phyloP scores from a whole-genome alignment of 257 asterid species.

The Striga asiatica region DNA sequence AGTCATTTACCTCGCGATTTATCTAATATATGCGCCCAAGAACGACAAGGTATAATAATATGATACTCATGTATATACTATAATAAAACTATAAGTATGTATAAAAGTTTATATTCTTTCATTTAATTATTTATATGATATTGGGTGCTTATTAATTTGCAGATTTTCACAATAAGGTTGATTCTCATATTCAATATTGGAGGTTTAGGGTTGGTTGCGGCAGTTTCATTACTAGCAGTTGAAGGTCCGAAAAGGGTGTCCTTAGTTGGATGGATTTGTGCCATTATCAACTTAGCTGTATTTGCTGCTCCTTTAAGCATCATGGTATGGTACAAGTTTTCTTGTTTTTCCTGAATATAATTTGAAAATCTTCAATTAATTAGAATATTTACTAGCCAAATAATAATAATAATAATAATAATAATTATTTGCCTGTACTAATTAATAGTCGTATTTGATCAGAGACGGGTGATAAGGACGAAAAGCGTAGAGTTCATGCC shows the following conservation, averaged over 20 bases:
- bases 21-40: constrained; percentile 32
- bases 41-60: constrained; percentile 34
- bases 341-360: too few species aligned
- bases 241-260: constrained; percentile 33
- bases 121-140: not conserved
- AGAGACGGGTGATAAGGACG: constrained; percentile 53
- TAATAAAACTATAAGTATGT: not conserved
- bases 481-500: constrained; percentile 74
- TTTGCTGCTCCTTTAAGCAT: constrained; percentile 68
- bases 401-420: too few species aligned
- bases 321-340: constrained; percentile 31
- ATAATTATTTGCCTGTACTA: not conserved
- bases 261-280: constrained; percentile 65
- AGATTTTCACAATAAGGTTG: constrained; percentile 32
- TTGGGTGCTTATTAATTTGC: constrained; percentile 5
- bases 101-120: too few species aligned
- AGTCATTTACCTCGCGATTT: constrained; percentile 31
- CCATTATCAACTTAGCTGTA: constrained; percentile 45
- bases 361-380: too few species aligned
- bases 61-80: too few species aligned
- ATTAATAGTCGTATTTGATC: not conserved
- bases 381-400: not conserved
- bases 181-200: constrained; percentile 34
- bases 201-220: constrained; percentile 30
- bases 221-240: constrained; percentile 22